Evolutionary conservation across 257 asterid species (phyloP), one percentile per base, ranked within the genome.

Genomic region (Phtheirospermum japonicum): DNA sequence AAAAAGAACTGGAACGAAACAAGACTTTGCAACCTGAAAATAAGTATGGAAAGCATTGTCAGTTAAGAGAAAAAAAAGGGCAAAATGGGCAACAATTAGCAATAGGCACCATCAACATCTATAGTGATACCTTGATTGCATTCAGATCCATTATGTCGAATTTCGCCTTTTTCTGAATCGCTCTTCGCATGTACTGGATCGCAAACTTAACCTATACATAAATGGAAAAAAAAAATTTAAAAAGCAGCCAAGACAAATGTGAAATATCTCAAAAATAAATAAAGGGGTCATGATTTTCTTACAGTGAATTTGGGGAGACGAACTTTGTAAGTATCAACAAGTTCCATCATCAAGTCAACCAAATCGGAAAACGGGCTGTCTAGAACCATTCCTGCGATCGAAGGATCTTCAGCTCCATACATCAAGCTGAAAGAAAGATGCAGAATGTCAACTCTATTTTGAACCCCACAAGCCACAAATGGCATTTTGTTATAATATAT

Each of bases 391-490:
- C 96, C 96, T n/a, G 96, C 96, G 28, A 88, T 79, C 17, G 96
- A 88, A 66, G 96, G 96, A 83, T 88, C 96, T 80, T 85, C 90
- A 49, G 81, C 93, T 66, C 92, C 96, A 43, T 88, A 88, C 88
- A 85, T 77, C 78, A 88, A 75, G 81, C 96, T 88, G 90, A 62
- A 77, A 75, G n/a, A n/a, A 76, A 75, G 62, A 54, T 7, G 66
- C 40, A 72, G 46, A 43, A 20, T 30, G 50, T 46, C 52, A 48
- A 46, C 1, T 23, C 28, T 23, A 23, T 23, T 23, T 23, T 23
- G 28, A 23, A n/a, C n/a, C n/a, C n/a, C n/a, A n/a, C n/a, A n/a
- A n/a, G n/a, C n/a, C n/a, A n/a, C n/a, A n/a, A n/a, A n/a, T n/a
- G n/a, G n/a, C n/a, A n/a, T n/a, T n/a, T n/a, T n/a, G n/a, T n/a